Conservation (phyloP, 73 alveolate species). For the Tetrahymena elliotti region DNA sequence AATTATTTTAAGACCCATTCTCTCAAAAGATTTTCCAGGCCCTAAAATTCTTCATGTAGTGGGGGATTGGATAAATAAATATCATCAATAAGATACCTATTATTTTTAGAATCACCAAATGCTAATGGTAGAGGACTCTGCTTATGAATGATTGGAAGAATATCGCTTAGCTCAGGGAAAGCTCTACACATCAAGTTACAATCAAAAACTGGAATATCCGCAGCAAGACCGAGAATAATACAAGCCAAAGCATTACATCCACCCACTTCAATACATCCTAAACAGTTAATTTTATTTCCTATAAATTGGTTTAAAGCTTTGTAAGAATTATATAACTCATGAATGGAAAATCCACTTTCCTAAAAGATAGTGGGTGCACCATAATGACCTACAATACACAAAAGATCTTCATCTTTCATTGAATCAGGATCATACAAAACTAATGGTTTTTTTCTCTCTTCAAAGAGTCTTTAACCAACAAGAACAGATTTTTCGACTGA, state of each 20-base stretch:
- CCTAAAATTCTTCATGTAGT: neutral
- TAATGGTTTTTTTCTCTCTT: neutral
- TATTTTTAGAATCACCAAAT: neutral
- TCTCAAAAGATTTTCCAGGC: neutral
- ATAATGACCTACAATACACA: neutral
- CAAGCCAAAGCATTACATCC: neutral
- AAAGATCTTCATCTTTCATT: neutral
- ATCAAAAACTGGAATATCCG: neutral
- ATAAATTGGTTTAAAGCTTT: neutral
- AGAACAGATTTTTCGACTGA: neutral
- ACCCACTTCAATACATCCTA: neutral
- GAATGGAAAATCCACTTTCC: neutral
- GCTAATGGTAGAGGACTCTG: neutral
- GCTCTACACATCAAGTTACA: neutral
- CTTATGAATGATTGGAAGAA: neutral
- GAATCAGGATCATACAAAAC: neutral
- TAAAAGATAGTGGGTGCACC: neutral
- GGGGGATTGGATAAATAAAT: neutral
- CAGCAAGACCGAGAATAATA: neutral
- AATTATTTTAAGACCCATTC: neutral
- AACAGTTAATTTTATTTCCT: neutral
- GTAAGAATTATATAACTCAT: neutral
- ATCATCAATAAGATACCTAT: neutral
- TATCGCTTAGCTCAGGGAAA: neutral
- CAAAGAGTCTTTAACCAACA: neutral